Evolutionary conservation across 2,329 filamentous ascomycete species (phyloP).

Genomic region (Aspergillus puulaauensis): DNA sequence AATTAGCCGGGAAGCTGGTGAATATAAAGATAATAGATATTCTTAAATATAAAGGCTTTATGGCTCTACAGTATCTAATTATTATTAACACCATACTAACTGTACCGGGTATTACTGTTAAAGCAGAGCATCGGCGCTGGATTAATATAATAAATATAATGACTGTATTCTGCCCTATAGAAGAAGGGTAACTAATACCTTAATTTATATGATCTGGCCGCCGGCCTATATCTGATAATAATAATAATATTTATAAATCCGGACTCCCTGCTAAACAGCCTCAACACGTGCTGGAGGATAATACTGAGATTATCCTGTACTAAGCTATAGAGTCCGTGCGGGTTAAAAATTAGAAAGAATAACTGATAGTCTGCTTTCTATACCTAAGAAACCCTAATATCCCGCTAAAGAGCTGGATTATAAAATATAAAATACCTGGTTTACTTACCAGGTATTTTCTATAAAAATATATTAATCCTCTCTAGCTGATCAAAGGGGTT

Average conservation of each 20-base stretch:
- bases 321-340: conserved; percentile 17
- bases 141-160: conserved; percentile 27
- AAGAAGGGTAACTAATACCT: conserved; percentile 23
- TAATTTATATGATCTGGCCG: conserved; percentile 7
- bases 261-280: conserved; percentile 48
- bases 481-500: conserved; percentile 16
- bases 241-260: conserved; percentile 26
- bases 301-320: conserved; percentile 12
- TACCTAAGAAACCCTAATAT: conserved; percentile 10
- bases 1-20: conserved; percentile 26
- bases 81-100: conserved; percentile 21
- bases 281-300: conserved; percentile 22
- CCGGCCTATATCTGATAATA: conserved; percentile 50
- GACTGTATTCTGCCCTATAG: conserved; percentile 25
- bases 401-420: neutral
- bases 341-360: conserved; percentile 13
- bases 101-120: conserved; percentile 21
- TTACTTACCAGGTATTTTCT: conserved; percentile 20
- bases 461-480: conserved; percentile 18
- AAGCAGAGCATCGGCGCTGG: conserved; percentile 24
- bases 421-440: conserved; percentile 12
- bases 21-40: conserved; percentile 23
- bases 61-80: neutral
- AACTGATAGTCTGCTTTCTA: conserved; percentile 17
- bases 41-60: conserved; percentile 13